A percentile compares a stretch with the other conserved stretches of the same genome.
phyloP scores from a whole-genome alignment of 2,329 filamentous ascomycete genomes.

The Orbilia quercus region DNA sequence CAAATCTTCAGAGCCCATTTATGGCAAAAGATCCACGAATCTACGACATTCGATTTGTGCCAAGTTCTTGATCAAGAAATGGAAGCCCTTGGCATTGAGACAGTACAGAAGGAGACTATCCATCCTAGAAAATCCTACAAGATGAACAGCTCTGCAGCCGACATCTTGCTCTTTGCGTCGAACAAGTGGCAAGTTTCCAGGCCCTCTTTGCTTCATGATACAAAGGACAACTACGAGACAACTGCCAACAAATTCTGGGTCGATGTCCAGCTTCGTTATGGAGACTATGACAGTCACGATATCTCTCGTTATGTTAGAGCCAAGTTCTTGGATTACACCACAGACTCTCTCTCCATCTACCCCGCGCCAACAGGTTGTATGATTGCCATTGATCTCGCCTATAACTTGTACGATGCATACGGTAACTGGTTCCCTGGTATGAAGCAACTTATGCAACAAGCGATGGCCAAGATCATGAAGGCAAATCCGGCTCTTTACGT shows the following conservation, averaged over 20 bases:
- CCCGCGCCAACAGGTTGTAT: conserved; percentile 95
- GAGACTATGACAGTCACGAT: conserved; percentile 98
- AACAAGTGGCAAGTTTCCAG: conserved; percentile 99
- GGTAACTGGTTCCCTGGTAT: conserved; percentile 98
- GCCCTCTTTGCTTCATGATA: conserved; percentile 92
- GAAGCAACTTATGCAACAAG: conserved; percentile 94
- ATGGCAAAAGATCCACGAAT: conserved; percentile 99
- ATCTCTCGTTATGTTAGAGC: conserved; percentile 97
- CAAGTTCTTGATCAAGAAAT: conserved; percentile 98
- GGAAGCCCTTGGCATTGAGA: conserved; percentile 94
- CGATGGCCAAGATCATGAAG: conserved; percentile 99
- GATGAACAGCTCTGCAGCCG: conserved; percentile 99
- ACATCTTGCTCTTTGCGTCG: conserved; percentile 94
- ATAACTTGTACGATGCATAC: conserved; percentile 98
- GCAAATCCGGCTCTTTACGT: conserved; percentile 97
- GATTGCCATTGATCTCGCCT: conserved; percentile 96
- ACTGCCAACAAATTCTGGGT: conserved; percentile 99
- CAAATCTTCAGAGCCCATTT: conserved; percentile 99
- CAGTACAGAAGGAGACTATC: conserved; percentile 98
- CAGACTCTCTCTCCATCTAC: conserved; percentile 98
- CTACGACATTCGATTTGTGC: conserved; percentile 83
- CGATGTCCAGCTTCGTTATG: conserved; percentile 94
- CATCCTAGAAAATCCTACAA: conserved; percentile 99
- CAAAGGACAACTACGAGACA: conserved; percentile 91
- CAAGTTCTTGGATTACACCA: conserved; percentile 98